Conservation (phyloP, 148 eudicot species). For the Fallopia convolvulus region DNA sequence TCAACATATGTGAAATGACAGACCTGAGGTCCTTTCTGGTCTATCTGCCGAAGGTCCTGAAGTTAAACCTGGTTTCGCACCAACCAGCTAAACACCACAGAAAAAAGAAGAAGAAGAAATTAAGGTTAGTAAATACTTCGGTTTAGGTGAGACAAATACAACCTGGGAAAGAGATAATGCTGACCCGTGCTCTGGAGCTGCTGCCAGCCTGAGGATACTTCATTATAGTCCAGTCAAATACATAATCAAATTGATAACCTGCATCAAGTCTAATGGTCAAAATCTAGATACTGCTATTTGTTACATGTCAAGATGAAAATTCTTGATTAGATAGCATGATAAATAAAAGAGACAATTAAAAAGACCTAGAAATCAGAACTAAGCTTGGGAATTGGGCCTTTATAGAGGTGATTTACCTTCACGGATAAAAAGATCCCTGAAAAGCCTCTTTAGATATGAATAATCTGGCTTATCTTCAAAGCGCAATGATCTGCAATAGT, state of each 20-base stretch:
- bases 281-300: background rate
- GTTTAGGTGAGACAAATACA: background rate
- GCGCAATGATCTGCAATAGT: conserved; percentile 46
- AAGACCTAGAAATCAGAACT: background rate
- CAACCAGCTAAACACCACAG: conserved; percentile 39
- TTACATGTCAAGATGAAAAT: background rate
- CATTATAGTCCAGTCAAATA: conserved; percentile 97
- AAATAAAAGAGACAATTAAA: background rate
- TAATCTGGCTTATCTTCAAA: conserved; percentile 61
- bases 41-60: conserved; percentile 77
- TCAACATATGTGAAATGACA: conserved; percentile 6
- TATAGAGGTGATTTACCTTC: conserved; percentile 28
- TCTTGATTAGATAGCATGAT: background rate
- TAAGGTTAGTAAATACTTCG: background rate
- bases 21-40: conserved; percentile 86
- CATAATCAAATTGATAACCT: conserved; percentile 96
- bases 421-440: conserved; percentile 47
- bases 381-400: background rate
- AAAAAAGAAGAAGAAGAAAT: background rate
- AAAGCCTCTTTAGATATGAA: conserved; percentile 48
- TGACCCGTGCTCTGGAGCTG: conserved; percentile 64
- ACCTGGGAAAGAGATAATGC: conserved; percentile 16
- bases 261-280: conserved; percentile 9
- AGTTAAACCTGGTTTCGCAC: conserved; percentile 55
- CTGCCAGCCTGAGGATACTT: conserved; percentile 90